Evolutionary conservation across 306 rosid species (phyloP), one percentile per base, ranked within the genome.

Genomic region (Dryas octopetala): DNA sequence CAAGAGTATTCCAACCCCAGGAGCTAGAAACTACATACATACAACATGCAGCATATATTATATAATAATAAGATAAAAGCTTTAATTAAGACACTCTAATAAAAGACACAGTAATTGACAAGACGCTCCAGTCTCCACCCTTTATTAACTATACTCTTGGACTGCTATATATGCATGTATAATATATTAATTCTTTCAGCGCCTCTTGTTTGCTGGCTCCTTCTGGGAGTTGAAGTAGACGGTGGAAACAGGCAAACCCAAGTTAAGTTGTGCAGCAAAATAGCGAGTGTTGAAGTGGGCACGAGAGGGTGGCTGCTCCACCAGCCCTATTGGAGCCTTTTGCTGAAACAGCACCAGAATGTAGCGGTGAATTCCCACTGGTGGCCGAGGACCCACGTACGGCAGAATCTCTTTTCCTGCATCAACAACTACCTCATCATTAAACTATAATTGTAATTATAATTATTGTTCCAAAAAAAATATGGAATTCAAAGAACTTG

Each of bases 211-310:
- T 0, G 88, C 89, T 2, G 98, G 97, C 49, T 95, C 96, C 77
- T 90, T 95, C 74, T 95, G 96, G 2, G 91, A 62, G 76, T 95
- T 95, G 89, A 91, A 95, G 75, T 91, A 95, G 32, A 89, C 91
- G 0, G 97, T 91, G 1, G 97, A 93, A 5, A 87, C 91, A 0
- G 97, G 96, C 54, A 91, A 85, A 2, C 94, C 98, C 9, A 95
- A 83, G 13, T 90, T 83, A 8, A 88, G 71, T 47, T 84, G 89
- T 14, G 81, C 73, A 0, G 96, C 86, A 2, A 95, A 95, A n/a
- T 63, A 71, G 32, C 98, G 95, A 5, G 97, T 95, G 85, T 81
- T 95, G 78, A 95, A 95, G 16, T 87, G 86, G 0, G 90, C 88
- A 0, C 98, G 82, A 1, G 75, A 59, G 0, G 83, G 38, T 1